Evolutionary conservation across 139 green algal species (phyloP), one percentile per base, ranked within the genome.

Genomic region (Picochlorum sp.): DNA sequence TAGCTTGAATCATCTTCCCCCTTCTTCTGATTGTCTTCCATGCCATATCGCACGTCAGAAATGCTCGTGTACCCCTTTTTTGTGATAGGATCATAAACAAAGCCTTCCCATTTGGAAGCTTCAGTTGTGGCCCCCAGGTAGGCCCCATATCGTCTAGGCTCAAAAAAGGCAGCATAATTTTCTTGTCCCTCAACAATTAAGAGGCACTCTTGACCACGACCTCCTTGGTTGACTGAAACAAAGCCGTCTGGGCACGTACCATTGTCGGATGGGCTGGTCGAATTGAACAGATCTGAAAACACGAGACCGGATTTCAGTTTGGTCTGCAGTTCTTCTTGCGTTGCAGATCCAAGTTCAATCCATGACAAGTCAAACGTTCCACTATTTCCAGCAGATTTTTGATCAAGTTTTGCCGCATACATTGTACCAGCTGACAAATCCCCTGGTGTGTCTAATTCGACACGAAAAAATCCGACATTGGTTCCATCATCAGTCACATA

Each of bases 61-160:
- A 79, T 64, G 35, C 47, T 35, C 18, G 65, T 68, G 64, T 69
- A 72, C 20, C 63, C 33, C 43, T 57, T 40, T 41, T 50, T 47
- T 22, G 50, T 56, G 25, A 44, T 54, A 25, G 50, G 10, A 44
- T 65, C 44, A 33, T 50, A 76, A 10, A 67, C 65, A 30, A 81
- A 54, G 59, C 78, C 78, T 73, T 85, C 78, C 59, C 61, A 78
- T 74, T 85, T 85, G 39, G 60, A 63, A 26, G 62, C 73, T 69
- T 85, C 78, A 18, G 54, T 75, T 61, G 78, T 83, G 55, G 51
- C 76, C 9, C 77, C 77, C 40, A 65, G 40, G 14, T 64, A 52
- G 32, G 57, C 68, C 3, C 51, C 55, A 14, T 73, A 81, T 26
- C 78, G 44, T 50, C 77, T 62, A 31, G 67, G 75, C 61, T 84